Evolutionary conservation across 805 yeast species (phyloP).

Genomic region (Lipomyces yamadae): DNA sequence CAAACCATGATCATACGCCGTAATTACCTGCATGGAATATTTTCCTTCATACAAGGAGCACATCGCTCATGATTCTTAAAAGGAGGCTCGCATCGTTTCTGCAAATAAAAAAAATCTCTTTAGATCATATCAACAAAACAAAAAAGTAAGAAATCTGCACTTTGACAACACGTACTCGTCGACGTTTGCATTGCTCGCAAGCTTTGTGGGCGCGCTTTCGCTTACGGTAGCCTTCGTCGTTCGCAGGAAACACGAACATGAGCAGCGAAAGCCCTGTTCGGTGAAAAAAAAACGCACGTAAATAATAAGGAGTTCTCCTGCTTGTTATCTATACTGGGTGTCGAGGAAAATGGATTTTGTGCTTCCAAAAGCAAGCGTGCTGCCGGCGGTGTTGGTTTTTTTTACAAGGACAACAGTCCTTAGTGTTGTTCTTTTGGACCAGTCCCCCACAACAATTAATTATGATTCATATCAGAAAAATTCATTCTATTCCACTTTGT

Average conservation of each 20-base stretch:
- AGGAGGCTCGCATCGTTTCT: slow-evolving; percentile 46
- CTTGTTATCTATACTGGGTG: background rate
- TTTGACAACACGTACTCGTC: slow-evolving; percentile 40
- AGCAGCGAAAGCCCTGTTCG: slow-evolving; percentile 8
- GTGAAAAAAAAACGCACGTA: background rate
- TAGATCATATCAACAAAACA: no score
- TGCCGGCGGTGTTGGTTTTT: no score
- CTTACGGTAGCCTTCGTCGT: slow-evolving; percentile 49
- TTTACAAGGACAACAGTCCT: no score
- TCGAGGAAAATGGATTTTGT: background rate
- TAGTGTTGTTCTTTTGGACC: no score
- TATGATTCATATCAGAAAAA: no score
- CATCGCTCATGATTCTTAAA: slow-evolving; percentile 41
- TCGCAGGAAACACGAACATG: slow-evolving; percentile 53
- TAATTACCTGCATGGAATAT: slow-evolving; percentile 41
- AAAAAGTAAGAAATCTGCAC: background rate
- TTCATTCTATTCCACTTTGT: no score
- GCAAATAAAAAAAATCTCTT: background rate
- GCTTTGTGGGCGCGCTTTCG: slow-evolving; percentile 53
- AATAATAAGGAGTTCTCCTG: background rate
- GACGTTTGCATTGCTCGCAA: slow-evolving; percentile 50
- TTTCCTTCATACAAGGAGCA: slow-evolving; percentile 45
- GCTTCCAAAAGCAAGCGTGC: no score
- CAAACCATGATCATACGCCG: background rate
- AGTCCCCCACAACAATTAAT: no score